Evolutionary conservation across 148 eudicot species (phyloP).

Genomic region (Chenopodium berlandieri): DNA sequence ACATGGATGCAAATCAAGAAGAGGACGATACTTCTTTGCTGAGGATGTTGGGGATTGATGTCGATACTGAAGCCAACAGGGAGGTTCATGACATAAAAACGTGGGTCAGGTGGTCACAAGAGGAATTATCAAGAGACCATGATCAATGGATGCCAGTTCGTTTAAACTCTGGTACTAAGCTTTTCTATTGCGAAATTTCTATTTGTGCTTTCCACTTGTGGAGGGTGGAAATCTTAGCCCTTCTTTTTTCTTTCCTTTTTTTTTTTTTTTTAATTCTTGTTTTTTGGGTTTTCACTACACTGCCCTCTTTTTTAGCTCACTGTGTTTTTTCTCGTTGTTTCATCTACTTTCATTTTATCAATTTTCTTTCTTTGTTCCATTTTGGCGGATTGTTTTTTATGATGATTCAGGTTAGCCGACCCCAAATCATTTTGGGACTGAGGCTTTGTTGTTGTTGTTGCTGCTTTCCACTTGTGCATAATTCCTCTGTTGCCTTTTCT

Average conservation of each 20-base stretch:
- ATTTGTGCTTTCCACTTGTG: background rate
- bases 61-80: constrained; percentile 57
- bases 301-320: too few species aligned
- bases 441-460: too few species aligned
- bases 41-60: constrained; percentile 79
- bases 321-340: too few species aligned
- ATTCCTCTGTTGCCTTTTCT: background rate
- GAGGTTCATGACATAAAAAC: constrained; percentile 65
- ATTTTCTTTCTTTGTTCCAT: too few species aligned
- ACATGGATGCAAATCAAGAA: constrained; percentile 36
- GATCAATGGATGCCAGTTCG: constrained; percentile 89
- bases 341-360: too few species aligned
- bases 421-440: too few species aligned
- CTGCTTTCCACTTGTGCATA: background rate
- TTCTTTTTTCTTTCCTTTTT: too few species aligned
- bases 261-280: too few species aligned
- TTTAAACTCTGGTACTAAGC: constrained; percentile 46
- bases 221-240: too few species aligned
- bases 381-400: background rate
- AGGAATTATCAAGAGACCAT: constrained; percentile 65
- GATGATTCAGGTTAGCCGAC: too few species aligned
- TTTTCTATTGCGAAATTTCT: background rate
- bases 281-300: too few species aligned
- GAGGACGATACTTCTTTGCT: constrained; percentile 70
- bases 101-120: constrained; percentile 87